Evolutionary conservation across 352 stramenopile species (phyloP), one percentile per base, ranked within the genome.

Genomic region (Globisporangium cylindrosporum): DNA sequence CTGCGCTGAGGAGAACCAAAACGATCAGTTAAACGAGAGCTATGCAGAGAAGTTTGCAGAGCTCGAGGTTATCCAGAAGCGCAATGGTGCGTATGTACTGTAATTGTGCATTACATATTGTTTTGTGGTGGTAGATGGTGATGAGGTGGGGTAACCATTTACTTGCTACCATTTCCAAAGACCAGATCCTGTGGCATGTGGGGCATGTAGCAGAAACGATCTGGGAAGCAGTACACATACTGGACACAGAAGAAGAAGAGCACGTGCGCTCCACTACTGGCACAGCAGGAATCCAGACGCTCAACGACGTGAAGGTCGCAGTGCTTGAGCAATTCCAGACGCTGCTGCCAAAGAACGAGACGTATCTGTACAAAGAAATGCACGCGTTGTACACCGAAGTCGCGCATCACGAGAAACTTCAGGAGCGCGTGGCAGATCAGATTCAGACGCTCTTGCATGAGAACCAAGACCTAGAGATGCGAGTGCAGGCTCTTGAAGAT

Each of bases 291-390:
- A 22, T 24, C 3, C 7, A n/a, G 29, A 68, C 62, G 2, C 57
- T 71, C 9, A 63, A 64, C 12, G 25, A 71, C 9, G 59, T 73
- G 18, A 66, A 68, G 20, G 22, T 71, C 0, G 71, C 63, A 1
- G 71, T 67, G 0, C 64, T 80, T 4, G 66, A 77, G 27, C 49
- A 62, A 20, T 60, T 76, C 27, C 62, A 69, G 41, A 29, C 60
- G 22, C n/a, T 76, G 38, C 48, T 67, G 3, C 36, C 62, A 29
- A 70, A 64, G 59, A 24, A 48, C 51, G 71, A 78, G 22, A 34
- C 20, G 46, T 51, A 71, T 20, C 24, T 74, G 57, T 76, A 76
- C 57, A 69, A 76, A 53, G 71, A 80, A 46, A 69, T 80, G 64
- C 74, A 80, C 41, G 59, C 59, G 14, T 53, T 80, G 53, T 78